Evolutionary conservation across 2,329 filamentous ascomycete genomes (phyloP).

Genomic region (Scolecobasidium constrictum): DNA sequence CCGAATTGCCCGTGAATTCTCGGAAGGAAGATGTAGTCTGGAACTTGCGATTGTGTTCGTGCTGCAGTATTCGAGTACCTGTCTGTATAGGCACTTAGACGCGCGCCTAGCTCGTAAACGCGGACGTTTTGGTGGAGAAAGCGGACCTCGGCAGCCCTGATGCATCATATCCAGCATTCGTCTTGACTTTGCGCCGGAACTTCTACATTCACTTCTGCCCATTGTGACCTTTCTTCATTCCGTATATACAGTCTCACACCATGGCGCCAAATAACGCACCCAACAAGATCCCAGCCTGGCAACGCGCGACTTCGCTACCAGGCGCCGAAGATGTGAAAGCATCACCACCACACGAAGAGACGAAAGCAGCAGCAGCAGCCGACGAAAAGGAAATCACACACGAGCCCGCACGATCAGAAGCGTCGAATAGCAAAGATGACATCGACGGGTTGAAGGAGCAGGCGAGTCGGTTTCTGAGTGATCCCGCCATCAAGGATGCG

Average conservation of each 20-base stretch:
- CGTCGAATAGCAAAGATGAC: conserved; percentile 3
- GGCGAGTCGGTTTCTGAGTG: conserved; percentile 64
- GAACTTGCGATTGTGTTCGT: too few species aligned
- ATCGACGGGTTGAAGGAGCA: conserved; percentile 36
- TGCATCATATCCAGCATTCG: not conserved
- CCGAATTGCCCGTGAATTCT: too few species aligned
- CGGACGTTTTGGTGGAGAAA: too few species aligned
- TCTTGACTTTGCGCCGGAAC: not conserved
- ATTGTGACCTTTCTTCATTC: not conserved
- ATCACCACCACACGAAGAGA: conserved; percentile 1
- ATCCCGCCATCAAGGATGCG: conserved; percentile 59
- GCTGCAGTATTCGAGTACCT: too few species aligned
- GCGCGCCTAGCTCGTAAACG: too few species aligned
- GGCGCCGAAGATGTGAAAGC: conserved; percentile 1
- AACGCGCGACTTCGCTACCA: conserved; percentile 16
- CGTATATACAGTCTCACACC: not conserved
- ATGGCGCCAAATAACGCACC: not conserved
- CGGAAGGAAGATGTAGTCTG: too few species aligned
- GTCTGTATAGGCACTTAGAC: too few species aligned
- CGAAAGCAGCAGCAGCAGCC: not conserved
- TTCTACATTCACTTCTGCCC: not conserved
- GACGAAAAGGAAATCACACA: conserved; percentile 9
- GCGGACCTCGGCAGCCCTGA: too few species aligned
- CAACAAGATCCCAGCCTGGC: conserved; percentile 24
- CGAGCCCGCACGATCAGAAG: conserved; percentile 7